These are phyloP conservation scores for Nigrospora sphaerica DNA, from an alignment of 2,329 filamentous ascomycete genomes.

Conservation along the genomic window DNA sequence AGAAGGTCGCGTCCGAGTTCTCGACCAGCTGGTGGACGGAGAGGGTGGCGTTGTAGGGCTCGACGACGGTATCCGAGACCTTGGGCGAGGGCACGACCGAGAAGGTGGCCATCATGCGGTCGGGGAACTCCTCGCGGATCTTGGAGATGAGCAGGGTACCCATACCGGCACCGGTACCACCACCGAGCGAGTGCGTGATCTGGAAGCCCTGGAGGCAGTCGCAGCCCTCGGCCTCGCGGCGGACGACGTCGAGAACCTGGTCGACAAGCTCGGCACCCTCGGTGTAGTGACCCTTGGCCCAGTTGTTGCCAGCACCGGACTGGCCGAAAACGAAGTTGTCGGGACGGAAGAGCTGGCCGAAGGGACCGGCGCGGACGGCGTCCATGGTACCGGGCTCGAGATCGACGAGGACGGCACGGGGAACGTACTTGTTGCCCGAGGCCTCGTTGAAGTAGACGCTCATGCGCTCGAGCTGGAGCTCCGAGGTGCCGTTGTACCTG, in stretches of 20 bases:
- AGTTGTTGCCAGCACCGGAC: conserved; percentile 99
- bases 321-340: conserved; percentile 99
- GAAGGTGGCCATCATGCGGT: conserved; percentile 99
- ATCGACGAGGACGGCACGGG: conserved; percentile 98
- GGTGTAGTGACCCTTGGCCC: conserved; percentile 99
- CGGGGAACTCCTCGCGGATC: conserved; percentile 99
- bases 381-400: conserved; percentile 99
- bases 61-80: conserved; percentile 98
- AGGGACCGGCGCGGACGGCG: conserved; percentile 94
- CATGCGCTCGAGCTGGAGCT: conserved; percentile 99
- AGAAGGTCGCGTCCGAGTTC: conserved; percentile 99
- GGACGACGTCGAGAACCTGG: conserved; percentile 95
- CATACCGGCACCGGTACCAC: conserved; percentile 99
- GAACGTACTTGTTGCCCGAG: conserved; percentile 97
- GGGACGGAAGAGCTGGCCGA: conserved; percentile 98
- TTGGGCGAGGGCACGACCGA: conserved; percentile 98
- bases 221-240: conserved; percentile 96
- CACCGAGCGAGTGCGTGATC: conserved; percentile 99
- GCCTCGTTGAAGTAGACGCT: conserved; percentile 99
- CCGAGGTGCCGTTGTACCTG: conserved; percentile 95
- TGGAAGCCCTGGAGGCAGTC: conserved; percentile 99
- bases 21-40: conserved; percentile 98
- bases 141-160: conserved; percentile 99
- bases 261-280: conserved; percentile 99
- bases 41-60: conserved; percentile 99